phyloP scores from a whole-genome alignment of 805 yeast genomes.

The Candida verbasci region DNA sequence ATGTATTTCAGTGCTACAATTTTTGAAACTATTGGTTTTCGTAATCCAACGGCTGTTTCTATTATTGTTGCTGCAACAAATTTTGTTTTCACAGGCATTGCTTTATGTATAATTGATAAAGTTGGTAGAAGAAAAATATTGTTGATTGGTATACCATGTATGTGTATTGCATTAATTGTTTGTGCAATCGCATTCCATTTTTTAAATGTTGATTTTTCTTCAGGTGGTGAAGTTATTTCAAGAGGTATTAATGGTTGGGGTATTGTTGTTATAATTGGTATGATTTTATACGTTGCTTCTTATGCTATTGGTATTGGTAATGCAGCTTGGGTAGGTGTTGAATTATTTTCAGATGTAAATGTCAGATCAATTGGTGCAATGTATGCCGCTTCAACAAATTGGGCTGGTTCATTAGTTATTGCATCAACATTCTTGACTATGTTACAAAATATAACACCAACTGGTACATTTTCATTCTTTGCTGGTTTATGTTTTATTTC shows the following conservation, averaged over 20 bases:
- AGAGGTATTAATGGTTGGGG: conserved; percentile 78
- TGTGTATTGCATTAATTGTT: conserved; percentile 70
- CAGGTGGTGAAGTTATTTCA: conserved; percentile 30
- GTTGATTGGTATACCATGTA: conserved; percentile 76
- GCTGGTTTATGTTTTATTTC: conserved; percentile 77
- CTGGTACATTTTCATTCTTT: conserved; percentile 90
- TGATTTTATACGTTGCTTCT: conserved; percentile 83
- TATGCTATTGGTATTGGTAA: conserved; percentile 96
- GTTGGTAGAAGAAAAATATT: conserved; percentile 86
- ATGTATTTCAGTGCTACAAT: conserved; percentile 95
- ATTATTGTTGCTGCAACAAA: conserved; percentile 92
- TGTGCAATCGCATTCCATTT: conserved; percentile 92
- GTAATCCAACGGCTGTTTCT: conserved; percentile 90
- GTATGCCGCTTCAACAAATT: conserved; percentile 86
- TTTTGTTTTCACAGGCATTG: conserved; percentile 80
- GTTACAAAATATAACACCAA: conserved; percentile 89
- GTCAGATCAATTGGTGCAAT: conserved; percentile 93
- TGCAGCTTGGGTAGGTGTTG: conserved; percentile 98
- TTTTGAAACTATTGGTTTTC: conserved; percentile 85
- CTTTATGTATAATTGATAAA: conserved; percentile 80
- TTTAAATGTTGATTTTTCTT: conserved; percentile 56
- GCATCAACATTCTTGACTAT: conserved; percentile 91
- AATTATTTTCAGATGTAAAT: conserved; percentile 81
- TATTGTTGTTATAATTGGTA: conserved; percentile 74
- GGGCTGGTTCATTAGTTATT: conserved; percentile 91